These are phyloP conservation scores for Myxozyma neglecta DNA, from an alignment of 805 yeast species.

Conservation along the genomic window DNA sequence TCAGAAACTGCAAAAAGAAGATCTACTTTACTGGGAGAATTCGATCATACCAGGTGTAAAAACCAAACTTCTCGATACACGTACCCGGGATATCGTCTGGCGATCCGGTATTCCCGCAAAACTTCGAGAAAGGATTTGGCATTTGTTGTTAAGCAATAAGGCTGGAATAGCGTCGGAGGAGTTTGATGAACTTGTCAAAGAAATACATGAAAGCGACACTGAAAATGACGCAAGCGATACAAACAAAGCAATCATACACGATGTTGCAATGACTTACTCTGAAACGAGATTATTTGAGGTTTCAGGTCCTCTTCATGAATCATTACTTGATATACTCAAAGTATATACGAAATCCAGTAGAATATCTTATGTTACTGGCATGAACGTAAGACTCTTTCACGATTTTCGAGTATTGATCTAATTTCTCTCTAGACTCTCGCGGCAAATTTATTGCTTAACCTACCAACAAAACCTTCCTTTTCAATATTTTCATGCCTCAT, in stretches of 20 bases:
- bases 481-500: constrained; percentile 45
- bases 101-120: constrained; percentile 51
- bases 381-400: constrained; percentile 34
- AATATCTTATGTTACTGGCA: constrained; percentile 41
- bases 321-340: constrained; percentile 41
- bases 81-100: constrained; percentile 61
- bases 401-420: not conserved
- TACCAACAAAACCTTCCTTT: constrained; percentile 45
- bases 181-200: constrained; percentile 2
- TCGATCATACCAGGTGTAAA: constrained; percentile 42
- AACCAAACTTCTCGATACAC: constrained; percentile 39
- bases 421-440: constrained; percentile 36
- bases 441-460: constrained; percentile 46
- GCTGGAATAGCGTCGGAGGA: not conserved
- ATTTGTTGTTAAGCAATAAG: constrained; percentile 9
- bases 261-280: constrained; percentile 41
- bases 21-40: constrained; percentile 44
- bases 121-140: constrained; percentile 55
- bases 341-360: constrained; percentile 39
- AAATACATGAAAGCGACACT: not conserved
- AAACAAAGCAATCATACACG: constrained; percentile 25
- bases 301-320: constrained; percentile 40
- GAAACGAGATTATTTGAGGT: constrained; percentile 44
- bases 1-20: constrained; percentile 31
- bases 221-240: constrained; percentile 8